Evolutionary conservation across 257 asterid species (phyloP), one percentile per base, ranked within the genome.

Genomic region (Ajuga chamaepitys): DNA sequence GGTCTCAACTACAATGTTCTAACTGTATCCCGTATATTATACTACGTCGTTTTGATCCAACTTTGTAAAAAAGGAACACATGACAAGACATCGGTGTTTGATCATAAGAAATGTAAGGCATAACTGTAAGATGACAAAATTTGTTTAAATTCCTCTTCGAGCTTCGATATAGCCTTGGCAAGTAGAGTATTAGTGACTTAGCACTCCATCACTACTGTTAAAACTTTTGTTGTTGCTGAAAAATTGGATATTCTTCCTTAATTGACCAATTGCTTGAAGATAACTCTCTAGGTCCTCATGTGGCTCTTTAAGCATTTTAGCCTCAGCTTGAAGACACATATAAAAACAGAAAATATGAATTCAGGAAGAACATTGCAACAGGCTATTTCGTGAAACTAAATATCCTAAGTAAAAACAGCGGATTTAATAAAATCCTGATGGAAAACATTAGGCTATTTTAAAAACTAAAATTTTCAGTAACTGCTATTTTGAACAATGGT

Each of bases 121-220:
- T 68, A 90, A 97, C 99, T 88, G 92, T 88, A 88, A 73, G 95
- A 79, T 22, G 75, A 64, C 75, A 94, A 70, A 54, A 94, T 85
- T 75, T 88, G 96, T 74, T 76, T 94, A 76, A 94, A 90, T 79
- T 89, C 96, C 65, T 88, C 96, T 86, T 91, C 97, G 72, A 94
- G 95, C 88, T 87, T 94, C 17, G 95, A 88, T 76, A 94, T 88
- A 70, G 99, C 99, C 74, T 91, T 94, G 62, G 94, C 71, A 77
- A 94, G 99, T 66, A 94, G 75, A 78, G 34, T 77, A 73, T 90
- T 94, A 38, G 96, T 81, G 96, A 81, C 48, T 94, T 74, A 94
- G 86, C 58, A 94, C 96, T 61, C 97, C 99, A 79, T 93, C 96
- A 58, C 99, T 90, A 75, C 96, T 94, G 84, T 90, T 94, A 70